A percentile compares a stretch with the other conserved stretches of the same genome.
Conservation (phyloP, 805 yeast species). For the Debaryomyces tyrocola region DNA sequence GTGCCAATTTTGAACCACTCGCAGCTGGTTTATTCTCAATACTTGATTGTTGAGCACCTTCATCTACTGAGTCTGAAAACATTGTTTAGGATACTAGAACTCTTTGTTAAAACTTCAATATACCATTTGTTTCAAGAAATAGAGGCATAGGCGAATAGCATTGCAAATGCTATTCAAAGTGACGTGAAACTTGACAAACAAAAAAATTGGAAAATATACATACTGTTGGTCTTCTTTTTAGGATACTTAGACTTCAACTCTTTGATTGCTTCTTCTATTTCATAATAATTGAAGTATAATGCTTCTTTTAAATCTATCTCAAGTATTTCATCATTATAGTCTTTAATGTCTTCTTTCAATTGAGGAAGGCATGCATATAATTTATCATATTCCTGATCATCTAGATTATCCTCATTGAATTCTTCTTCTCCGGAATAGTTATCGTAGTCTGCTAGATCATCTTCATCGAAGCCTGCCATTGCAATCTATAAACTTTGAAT, state of each 20-base stretch:
- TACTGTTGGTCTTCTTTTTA: constrained; percentile 40
- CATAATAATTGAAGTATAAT: constrained; percentile 60
- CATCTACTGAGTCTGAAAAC: not conserved
- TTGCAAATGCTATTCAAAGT: not conserved
- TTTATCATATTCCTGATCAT: constrained; percentile 42
- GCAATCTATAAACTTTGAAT: not conserved
- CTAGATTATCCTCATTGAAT: constrained; percentile 38
- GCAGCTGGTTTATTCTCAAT: not conserved
- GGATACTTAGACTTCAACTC: constrained; percentile 41
- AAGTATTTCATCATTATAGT: constrained; percentile 43
- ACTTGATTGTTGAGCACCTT: not conserved
- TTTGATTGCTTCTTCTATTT: constrained; percentile 48
- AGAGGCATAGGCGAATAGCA: not conserved
- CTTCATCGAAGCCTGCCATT: constrained; percentile 19
- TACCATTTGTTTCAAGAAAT: constrained; percentile 2
- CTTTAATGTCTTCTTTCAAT: constrained; percentile 35
- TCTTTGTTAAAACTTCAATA: constrained; percentile 7
- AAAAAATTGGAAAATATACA: constrained; percentile 29
- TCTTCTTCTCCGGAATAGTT: constrained; percentile 26
- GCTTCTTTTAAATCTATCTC: constrained; percentile 56
- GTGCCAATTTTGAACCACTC: constrained; percentile 22
- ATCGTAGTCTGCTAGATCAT: constrained; percentile 24
- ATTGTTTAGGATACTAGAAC: constrained; percentile 18
- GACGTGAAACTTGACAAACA: constrained; percentile 4
- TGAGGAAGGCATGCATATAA: constrained; percentile 45